These are phyloP conservation scores for Millerago galiae DNA, from an alignment of 805 yeast genomes.

Conservation along the genomic window DNA sequence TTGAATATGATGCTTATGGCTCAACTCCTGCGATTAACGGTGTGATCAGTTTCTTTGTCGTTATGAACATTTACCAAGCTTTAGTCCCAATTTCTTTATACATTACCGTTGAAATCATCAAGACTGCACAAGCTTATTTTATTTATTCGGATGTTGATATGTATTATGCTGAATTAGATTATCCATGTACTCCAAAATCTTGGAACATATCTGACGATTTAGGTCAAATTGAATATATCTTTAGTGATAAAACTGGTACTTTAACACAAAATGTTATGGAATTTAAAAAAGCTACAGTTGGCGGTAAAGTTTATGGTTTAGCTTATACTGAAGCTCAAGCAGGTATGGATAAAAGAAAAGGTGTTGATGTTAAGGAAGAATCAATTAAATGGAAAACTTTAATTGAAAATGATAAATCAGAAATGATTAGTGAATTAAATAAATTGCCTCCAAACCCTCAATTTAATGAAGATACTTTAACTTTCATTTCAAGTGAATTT, in stretches of 20 bases:
- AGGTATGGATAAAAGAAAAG: slow-evolving; percentile 70
- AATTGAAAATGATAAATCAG: slow-evolving; percentile 47
- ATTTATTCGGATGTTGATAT: slow-evolving; percentile 68
- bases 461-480: slow-evolving; percentile 49
- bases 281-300: slow-evolving; percentile 72
- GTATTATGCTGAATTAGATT: slow-evolving; percentile 64
- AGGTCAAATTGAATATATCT: slow-evolving; percentile 79
- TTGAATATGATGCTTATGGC: slow-evolving; percentile 64
- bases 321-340: slow-evolving; percentile 82
- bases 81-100: slow-evolving; percentile 79
- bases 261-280: slow-evolving; percentile 82
- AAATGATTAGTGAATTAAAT: slow-evolving; percentile 45
- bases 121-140: slow-evolving; percentile 75
- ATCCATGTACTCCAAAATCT: slow-evolving; percentile 77
- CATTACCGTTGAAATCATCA: slow-evolving; percentile 75
- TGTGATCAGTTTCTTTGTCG: slow-evolving; percentile 64
- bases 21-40: slow-evolving; percentile 63
- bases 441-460: slow-evolving; percentile 31
- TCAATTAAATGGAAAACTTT: slow-evolving; percentile 40
- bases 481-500: slow-evolving; percentile 63
- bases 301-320: slow-evolving; percentile 65
- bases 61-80: slow-evolving; percentile 69
- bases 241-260: slow-evolving; percentile 82
- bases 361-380: slow-evolving; percentile 62
- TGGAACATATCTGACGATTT: slow-evolving; percentile 84